A percentile compares a stretch with the other conserved stretches of the same genome.
These are phyloP conservation scores for Geotrichum restrictum DNA, from an alignment of 1,139 yeast genomes.

Conservation along the genomic window DNA sequence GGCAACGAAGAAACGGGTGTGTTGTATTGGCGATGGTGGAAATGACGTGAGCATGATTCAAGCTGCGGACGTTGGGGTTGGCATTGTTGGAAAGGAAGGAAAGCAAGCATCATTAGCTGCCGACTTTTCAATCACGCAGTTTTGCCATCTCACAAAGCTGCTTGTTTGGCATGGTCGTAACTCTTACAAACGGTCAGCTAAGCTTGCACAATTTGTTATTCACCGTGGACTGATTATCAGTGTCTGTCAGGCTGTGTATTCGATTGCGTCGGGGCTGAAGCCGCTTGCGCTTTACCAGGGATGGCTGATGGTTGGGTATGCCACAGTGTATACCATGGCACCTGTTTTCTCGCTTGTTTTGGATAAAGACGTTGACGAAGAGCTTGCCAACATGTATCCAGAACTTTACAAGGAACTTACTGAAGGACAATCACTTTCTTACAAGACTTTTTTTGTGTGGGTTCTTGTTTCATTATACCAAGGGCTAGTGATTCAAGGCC, in stretches of 20 bases:
- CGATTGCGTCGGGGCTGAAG: slow-evolving; percentile 80
- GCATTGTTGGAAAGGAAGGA: slow-evolving; percentile 98
- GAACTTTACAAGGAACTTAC: slow-evolving; percentile 91
- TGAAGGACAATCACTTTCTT: slow-evolving; percentile 79
- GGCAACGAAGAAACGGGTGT: slow-evolving; percentile 80
- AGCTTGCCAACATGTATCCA: slow-evolving; percentile 84
- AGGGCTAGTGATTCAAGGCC: slow-evolving; percentile 72
- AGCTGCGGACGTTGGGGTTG: slow-evolving; percentile 97
- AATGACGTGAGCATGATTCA: slow-evolving; percentile 99
- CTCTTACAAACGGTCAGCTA: slow-evolving; percentile 91
- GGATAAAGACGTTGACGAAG: slow-evolving; percentile 89
- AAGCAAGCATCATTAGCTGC: slow-evolving; percentile 96
- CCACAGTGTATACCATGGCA: slow-evolving; percentile 95
- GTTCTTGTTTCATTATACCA: slow-evolving; percentile 81
- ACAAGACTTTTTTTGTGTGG: slow-evolving; percentile 88
- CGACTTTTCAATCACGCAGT: slow-evolving; percentile 89
- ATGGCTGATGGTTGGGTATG: slow-evolving; percentile 97
- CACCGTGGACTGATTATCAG: slow-evolving; percentile 93
- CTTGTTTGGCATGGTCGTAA: slow-evolving; percentile 97
- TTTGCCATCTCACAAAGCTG: slow-evolving; percentile 80
- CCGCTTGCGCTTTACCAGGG: slow-evolving; percentile 94
- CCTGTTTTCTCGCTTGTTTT: slow-evolving; percentile 93
- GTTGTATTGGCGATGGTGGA: slow-evolving; percentile 99
- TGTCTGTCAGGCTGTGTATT: slow-evolving; percentile 93
- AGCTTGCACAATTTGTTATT: slow-evolving; percentile 89